phyloP scores from a whole-genome alignment of 2,329 filamentous ascomycete genomes.

The Hyphodiscus sp. region DNA sequence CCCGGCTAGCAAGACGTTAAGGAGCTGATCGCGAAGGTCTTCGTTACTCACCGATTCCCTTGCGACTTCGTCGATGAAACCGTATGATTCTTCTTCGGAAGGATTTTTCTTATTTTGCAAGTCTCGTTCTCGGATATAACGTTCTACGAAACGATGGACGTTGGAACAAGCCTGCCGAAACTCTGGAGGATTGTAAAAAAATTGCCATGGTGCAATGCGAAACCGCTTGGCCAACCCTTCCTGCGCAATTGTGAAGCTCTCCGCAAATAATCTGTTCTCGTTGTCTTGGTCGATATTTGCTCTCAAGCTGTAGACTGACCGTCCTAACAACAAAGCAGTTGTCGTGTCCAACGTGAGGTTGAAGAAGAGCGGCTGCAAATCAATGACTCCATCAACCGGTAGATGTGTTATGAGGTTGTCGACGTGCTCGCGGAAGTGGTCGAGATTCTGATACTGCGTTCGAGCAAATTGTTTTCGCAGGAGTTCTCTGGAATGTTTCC shows the following conservation, averaged over 20 bases:
- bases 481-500: neutral
- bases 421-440: neutral
- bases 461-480: neutral
- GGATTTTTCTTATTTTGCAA: neutral
- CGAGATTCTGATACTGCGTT: neutral
- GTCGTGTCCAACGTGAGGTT: neutral
- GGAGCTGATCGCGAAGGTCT: neutral
- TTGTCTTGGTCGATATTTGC: too few species aligned
- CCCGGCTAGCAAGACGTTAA: conserved; percentile 11
- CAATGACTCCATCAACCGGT: neutral
- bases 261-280: neutral
- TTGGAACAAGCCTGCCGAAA: neutral
- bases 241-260: neutral
- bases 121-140: neutral
- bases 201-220: neutral
- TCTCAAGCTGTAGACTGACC: neutral
- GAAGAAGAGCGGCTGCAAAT: neutral
- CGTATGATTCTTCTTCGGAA: neutral
- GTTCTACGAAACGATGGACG: neutral
- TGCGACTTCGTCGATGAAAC: neutral
- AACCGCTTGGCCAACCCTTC: neutral
- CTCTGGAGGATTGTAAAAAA: neutral
- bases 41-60: neutral
- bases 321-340: neutral
- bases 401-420: too few species aligned